These are phyloP conservation scores for Karstenula rhodostoma DNA, from an alignment of 2,329 filamentous ascomycete genomes.

Conservation along the genomic window DNA sequence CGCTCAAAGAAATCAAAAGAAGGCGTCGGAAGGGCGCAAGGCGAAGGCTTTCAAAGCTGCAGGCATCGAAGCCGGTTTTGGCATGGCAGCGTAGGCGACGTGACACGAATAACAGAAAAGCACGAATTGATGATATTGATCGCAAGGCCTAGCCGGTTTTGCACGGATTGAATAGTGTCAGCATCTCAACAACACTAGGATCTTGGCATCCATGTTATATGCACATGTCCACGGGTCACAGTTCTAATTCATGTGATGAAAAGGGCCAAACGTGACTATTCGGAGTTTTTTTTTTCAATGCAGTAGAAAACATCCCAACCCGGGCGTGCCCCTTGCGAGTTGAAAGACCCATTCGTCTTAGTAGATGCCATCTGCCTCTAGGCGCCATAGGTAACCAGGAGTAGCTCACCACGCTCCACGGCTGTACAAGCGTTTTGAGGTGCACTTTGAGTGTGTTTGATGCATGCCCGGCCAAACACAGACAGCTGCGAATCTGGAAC, in stretches of 20 bases:
- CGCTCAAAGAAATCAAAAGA: slow-evolving; percentile 77
- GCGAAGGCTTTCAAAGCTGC: slow-evolving; percentile 68
- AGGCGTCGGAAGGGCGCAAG: slow-evolving; percentile 57
- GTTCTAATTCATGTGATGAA: too few species aligned
- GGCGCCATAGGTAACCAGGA: too few species aligned
- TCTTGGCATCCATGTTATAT: slow-evolving; percentile 22
- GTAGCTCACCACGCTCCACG: too few species aligned
- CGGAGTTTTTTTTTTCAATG: too few species aligned
- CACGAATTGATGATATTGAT: slow-evolving; percentile 17
- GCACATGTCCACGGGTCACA: neutral
- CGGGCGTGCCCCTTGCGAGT: too few species aligned
- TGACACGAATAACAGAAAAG: neutral
- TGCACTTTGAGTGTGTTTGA: neutral
- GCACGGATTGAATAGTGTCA: slow-evolving; percentile 16
- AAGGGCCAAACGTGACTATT: too few species aligned
- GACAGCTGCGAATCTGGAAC: neutral
- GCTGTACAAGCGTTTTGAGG: too few species aligned
- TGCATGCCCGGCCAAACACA: neutral
- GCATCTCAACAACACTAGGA: slow-evolving; percentile 31
- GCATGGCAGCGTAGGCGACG: slow-evolving; percentile 73
- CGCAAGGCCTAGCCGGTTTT: neutral
- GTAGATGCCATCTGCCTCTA: too few species aligned
- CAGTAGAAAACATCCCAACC: too few species aligned
- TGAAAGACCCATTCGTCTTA: too few species aligned
- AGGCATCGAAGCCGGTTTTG: slow-evolving; percentile 72